Percentiles rank a stretch among this genome's conserved stretches.
Conservation (phyloP, 2,329 filamentous ascomycete species). For the Alternaria ethzedia region DNA sequence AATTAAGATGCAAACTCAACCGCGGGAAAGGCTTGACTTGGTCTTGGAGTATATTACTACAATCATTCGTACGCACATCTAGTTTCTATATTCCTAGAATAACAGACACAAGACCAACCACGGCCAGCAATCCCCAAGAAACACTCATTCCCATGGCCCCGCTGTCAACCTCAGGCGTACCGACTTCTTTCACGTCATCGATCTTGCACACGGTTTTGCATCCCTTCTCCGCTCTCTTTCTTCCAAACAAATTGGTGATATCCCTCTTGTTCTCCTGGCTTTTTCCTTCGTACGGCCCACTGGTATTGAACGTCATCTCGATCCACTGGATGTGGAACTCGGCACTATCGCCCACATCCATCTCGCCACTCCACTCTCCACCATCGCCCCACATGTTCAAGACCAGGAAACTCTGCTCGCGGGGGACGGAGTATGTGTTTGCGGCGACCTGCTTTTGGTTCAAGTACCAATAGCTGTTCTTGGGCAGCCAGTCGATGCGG, state of each 20-base stretch:
- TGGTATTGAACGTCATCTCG: constrained; percentile 62
- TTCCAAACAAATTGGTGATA: constrained; percentile 15
- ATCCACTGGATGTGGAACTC: constrained; percentile 68
- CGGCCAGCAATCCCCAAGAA: constrained; percentile 34
- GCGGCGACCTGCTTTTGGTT: constrained; percentile 59
- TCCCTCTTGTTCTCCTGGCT: constrained; percentile 23
- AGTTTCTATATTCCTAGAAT: constrained; percentile 20
- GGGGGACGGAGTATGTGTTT: constrained; percentile 63
- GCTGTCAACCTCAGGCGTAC: constrained; percentile 43
- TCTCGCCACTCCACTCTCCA: constrained; percentile 65
- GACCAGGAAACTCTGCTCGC: constrained; percentile 59
- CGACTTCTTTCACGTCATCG: constrained; percentile 42
- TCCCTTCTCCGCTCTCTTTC: constrained; percentile 32
- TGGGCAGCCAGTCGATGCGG: constrained; percentile 65
- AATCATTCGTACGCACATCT: not conserved
- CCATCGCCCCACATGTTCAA: constrained; percentile 69
- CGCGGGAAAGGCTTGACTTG: too few species aligned
- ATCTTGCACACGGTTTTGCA: constrained; percentile 48
- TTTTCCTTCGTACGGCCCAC: constrained; percentile 39
- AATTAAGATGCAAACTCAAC: not conserved
- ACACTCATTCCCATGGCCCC: constrained; percentile 26
- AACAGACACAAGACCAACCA: constrained; percentile 30
- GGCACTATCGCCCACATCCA: constrained; percentile 59
- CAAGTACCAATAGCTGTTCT: constrained; percentile 63
- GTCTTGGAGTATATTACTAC: too few species aligned